Evolutionary conservation across 2,329 filamentous ascomycete species (phyloP).

Genomic region (Penicillium sumatraense): DNA sequence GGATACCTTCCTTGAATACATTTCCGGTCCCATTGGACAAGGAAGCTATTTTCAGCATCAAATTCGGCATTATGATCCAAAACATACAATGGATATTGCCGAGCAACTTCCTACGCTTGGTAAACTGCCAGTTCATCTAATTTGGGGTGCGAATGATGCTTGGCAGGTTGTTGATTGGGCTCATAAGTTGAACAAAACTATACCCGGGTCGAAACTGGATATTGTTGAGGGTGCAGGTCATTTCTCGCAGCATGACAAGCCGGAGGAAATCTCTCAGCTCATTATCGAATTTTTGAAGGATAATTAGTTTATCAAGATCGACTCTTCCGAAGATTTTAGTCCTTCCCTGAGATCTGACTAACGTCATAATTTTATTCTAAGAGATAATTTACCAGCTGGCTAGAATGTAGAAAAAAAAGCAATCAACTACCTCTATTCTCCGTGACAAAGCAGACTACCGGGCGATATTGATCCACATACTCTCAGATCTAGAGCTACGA

Average conservation of each 20-base stretch:
- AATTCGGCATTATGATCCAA: constrained; percentile 38
- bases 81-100: constrained; percentile 39
- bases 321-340: constrained; percentile 6
- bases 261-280: constrained; percentile 16
- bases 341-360: too few relatives aligned
- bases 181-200: constrained; percentile 32
- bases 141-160: constrained; percentile 38
- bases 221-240: constrained; percentile 35
- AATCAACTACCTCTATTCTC: too few relatives aligned
- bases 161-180: constrained; percentile 41
- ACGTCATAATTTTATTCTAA: too few relatives aligned
- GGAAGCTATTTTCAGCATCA: constrained; percentile 40
- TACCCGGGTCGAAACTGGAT: constrained; percentile 34
- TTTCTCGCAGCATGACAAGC: constrained; percentile 38
- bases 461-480: too few relatives aligned
- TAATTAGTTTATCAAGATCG: not conserved
- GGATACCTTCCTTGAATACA: constrained; percentile 33
- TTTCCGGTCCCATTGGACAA: constrained; percentile 39
- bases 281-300: not conserved
- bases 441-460: too few relatives aligned
- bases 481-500: too few relatives aligned
- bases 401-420: too few relatives aligned
- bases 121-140: constrained; percentile 30
- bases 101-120: constrained; percentile 27
- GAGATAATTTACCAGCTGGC: too few relatives aligned